phyloP scores from a whole-genome alignment of 495 filamentous ascomycete genomes.

The Penicillium desertorum region DNA sequence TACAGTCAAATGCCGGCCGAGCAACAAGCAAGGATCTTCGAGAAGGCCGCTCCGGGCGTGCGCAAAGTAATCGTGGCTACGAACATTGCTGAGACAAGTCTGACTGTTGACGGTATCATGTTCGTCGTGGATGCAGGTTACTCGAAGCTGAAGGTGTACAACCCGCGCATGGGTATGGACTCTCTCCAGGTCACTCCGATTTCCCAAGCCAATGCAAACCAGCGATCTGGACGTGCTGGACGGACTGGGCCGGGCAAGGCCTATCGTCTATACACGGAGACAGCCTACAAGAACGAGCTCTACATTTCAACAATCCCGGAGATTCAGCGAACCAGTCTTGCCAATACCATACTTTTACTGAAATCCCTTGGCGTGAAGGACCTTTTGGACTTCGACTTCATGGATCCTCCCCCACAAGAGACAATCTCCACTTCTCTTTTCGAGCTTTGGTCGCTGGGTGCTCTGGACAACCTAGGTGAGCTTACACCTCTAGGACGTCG shows the following conservation, averaged over 20 bases:
- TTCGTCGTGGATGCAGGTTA: conserved; percentile 97
- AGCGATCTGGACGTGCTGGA: conserved; percentile 90
- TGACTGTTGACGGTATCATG: conserved; percentile 99
- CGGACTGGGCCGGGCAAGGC: conserved; percentile 95
- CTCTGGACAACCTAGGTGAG: conserved; percentile 89
- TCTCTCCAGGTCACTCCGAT: conserved; percentile 98
- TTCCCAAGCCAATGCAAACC: conserved; percentile 92
- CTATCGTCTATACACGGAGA: conserved; percentile 91
- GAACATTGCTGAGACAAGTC: conserved; percentile 96
- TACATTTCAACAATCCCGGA: conserved; percentile 98
- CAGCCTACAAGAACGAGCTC: conserved; percentile 92
- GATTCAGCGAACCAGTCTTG: conserved; percentile 93
- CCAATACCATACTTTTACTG: conserved; percentile 89
- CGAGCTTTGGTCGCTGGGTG: conserved; percentile 96
- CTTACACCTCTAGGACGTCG: conserved; percentile 81
- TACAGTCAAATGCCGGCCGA: conserved; percentile 99
- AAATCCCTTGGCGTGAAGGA: conserved; percentile 96
- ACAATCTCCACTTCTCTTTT: conserved; percentile 97
- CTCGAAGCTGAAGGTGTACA: conserved; percentile 98
- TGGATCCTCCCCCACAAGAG: conserved; percentile 98
- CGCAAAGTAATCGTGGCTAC: conserved; percentile 98
- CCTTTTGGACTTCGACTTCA: conserved; percentile 96
- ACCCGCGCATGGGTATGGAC: conserved; percentile 99
- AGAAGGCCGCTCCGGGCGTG: conserved; percentile 83
- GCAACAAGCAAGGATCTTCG: conserved; percentile 96